Evolutionary conservation across 2,329 filamentous ascomycete genomes (phyloP), one percentile per base, ranked within the genome.

Genomic region (Fusarium sp.): DNA sequence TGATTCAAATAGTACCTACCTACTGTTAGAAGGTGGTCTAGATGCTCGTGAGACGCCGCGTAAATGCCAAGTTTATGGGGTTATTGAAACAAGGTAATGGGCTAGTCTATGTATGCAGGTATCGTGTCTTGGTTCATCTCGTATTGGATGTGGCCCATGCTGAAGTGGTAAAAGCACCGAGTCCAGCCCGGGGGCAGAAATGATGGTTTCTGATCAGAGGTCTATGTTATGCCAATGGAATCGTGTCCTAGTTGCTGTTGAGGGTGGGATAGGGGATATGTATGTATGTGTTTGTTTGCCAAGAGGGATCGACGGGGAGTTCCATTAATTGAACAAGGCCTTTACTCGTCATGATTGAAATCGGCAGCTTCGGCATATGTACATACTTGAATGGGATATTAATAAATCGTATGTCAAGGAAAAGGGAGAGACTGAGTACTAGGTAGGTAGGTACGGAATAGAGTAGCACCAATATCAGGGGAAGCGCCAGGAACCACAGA

Each of bases 11-110:
- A 6, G 23, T 25, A 25, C 6, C 6, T 25, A 25, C 6, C 6
- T 48, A 60, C 48, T 48, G 32, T 35, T 42, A 48, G 53, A 42
- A 54, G 48, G 42, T 38, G 42, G 35, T 39, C 35, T 35, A 38
- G 35, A 44, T 59, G 35, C 14, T 35, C 42, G 56, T 54, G 42
- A 60, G 21, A 60, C 56, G 32, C 37, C 23, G 23, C 4, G 23
- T 25, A 25, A 8, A 25, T 25, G 23, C 23, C 56, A 54, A 59
- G 48, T 31, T 23, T 39, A 39, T 29, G 37, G 38, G 23, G 19
- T 32, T 25, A 25, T 25, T 25, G 32, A 54, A 53, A 15, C 17
- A 59, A 43, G 42, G 32, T 9, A 8, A 57, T 29, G 17, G 17
- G 37, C 44, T 51, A 23, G 33, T 51, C 38, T 57, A 17, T 50